Evolutionary conservation across 257 asterid species (phyloP), one percentile per base, ranked within the genome.

Genomic region (Galeopsis tetrahit): DNA sequence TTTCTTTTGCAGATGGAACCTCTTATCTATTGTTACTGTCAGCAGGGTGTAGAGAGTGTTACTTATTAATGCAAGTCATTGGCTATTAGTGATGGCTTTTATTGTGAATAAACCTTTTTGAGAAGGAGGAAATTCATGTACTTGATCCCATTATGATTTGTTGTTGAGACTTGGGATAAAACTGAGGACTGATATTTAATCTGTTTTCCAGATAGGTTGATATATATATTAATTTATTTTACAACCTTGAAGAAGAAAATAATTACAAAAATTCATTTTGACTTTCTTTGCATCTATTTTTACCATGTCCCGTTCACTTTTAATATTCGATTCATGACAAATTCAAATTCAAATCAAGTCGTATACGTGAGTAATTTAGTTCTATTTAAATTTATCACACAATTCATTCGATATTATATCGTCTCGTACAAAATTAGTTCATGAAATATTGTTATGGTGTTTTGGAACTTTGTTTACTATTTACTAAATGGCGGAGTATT

Each of bases 61-160:
- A 17, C 6, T 68, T 48, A 55, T 62, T 51, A 52, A 58, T 13
- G 5, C 0, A 68, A 60, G 77, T 33, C 60, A 73, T 66, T 72
- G 75, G 76, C 66, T 79, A 80, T 79, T 81, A 33, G 52, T 52
- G 77, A 82, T 82, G 87, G 77, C 87, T 77, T 83, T 79, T 51
- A 31, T 21, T 62, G 71, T 61, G 69, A 70, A 51, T 73, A 79
- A 73, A 38, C 31, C 34, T 60, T 77, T 68, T 31, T 52, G 65
- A 46, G 66, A 31, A 10, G 34, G 8, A 38, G 31, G 36, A 43
- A 59, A 59, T 59, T 13, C 46, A 42, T 36, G 63, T 11, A 17
- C 10, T 53, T 53, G 60, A 53, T 32, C 46, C 15, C 42, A 60
- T 60, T 34, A 11, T 60, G 66, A 33, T 60, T 13, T 34, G 44